Base-by-base conservation (phyloP, 176 grass and related monocot genomes). In the Oryza glumipatula region DNA sequence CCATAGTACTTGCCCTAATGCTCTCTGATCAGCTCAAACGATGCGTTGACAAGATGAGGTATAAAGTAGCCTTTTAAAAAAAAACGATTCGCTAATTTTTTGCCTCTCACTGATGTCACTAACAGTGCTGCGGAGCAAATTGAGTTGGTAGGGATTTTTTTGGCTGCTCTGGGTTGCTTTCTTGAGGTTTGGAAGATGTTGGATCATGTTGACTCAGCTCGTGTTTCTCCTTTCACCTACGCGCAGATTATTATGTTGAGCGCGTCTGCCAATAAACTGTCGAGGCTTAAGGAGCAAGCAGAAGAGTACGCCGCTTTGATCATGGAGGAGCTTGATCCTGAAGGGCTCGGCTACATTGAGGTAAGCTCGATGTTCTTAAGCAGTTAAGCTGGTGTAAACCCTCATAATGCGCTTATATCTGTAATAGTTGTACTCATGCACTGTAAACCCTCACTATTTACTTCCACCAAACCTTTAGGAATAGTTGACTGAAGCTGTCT, bases 291-390 rank as follows among this genome's bases (percentile, higher is more conserved):
- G 73, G 97, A 99, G 68, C 97, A 99, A 68, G 97, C 97, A 7
- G 94, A 94, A 74, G 97, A 99, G 87, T 99, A 99, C 13, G 94
- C 97, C 16, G 97, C 97, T 17, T 65, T 99, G 35, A 99, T 99
- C 78, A 99, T 99, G 97, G 97, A 99, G 70, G 97, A 99, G 79
- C 86, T 99, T 72, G 97, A 99, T 76, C 94, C 94, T 52, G 97
- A 99, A 73, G 86, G 88, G 70, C 80, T 98, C 48, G 93, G 96
- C 4, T 98, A 98, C 43, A 98, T 98, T 14, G 93, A 95, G 91
- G 95, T 95, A 22, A 64, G 72, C 60, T 74, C 49, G 9, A 43
- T 49, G 8, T 39, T 36, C 58, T 84, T 30, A 4, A 7, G 52
- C 22, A 17, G 1, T 84, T 30, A 4, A 7, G 52, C 22, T 22